Percentiles rank a stretch among this genome's conserved stretches.
Evolutionary conservation across 75 land plant species (phyloP).

Genomic region (Adiantum capillusveneris): DNA sequence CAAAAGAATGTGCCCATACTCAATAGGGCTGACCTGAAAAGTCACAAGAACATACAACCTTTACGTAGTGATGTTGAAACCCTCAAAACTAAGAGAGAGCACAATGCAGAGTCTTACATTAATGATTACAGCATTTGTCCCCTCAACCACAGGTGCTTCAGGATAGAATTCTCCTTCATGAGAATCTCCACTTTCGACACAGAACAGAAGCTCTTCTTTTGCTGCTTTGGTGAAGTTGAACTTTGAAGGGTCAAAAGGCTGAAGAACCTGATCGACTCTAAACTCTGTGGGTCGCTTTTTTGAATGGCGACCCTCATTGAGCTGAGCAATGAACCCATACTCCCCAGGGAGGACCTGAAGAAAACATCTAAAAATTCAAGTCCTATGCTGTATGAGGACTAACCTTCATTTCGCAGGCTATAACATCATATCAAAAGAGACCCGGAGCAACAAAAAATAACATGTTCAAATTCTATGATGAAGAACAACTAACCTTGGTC

Average conservation of each 20-base stretch:
- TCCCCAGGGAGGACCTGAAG: constrained; percentile 88
- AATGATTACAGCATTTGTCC: constrained; percentile 77
- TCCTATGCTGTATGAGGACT: too few relatives aligned
- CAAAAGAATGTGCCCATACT: constrained; percentile 92
- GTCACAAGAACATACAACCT: not conserved
- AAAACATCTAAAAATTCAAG: too few relatives aligned
- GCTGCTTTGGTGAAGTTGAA: constrained; percentile 97
- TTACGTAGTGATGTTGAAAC: not conserved
- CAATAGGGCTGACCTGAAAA: constrained; percentile 91
- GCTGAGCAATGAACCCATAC: constrained; percentile 82
- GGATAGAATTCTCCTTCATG: constrained; percentile 17
- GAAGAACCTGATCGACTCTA: constrained; percentile 84
- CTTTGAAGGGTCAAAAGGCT: constrained; percentile 82
- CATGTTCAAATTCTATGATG: not conserved
- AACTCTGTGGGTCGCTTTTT: constrained; percentile 96
- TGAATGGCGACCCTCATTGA: constrained; percentile 92
- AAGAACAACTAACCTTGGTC: constrained; percentile 54
- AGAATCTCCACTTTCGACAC: constrained; percentile 54
- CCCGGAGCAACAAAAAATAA: too few relatives aligned
- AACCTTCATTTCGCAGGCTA: too few relatives aligned
- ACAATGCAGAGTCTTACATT: too few relatives aligned
- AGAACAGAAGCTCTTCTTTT: constrained; percentile 87
- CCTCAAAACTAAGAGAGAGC: too few relatives aligned
- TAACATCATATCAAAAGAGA: too few relatives aligned
- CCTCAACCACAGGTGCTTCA: constrained; percentile 40